A percentile compares a stretch with the other conserved stretches of the same genome.
Evolutionary conservation across 2,329 filamentous ascomycete genomes (phyloP).

Genomic region (Claviceps maximensis): DNA sequence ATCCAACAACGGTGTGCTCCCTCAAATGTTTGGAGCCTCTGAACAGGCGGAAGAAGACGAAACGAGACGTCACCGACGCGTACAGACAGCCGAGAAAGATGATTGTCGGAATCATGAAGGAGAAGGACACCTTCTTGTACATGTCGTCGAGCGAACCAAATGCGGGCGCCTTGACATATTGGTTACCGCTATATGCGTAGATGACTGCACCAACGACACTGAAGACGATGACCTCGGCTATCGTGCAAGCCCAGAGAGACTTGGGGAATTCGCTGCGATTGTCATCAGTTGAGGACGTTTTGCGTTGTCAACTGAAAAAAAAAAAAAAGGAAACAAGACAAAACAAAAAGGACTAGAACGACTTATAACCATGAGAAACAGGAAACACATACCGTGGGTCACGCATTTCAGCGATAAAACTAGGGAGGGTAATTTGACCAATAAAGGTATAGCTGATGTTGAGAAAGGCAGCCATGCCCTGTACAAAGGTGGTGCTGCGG

Average conservation of each 20-base stretch:
- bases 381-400: slow-evolving; percentile 31
- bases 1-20: slow-evolving; percentile 69
- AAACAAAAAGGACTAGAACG: too few species aligned
- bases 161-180: slow-evolving; percentile 78
- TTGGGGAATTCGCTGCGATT: slow-evolving; percentile 67
- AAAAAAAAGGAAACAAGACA: too few species aligned
- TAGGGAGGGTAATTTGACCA: slow-evolving; percentile 84
- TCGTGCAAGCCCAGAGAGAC: slow-evolving; percentile 79
- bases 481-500: slow-evolving; percentile 63
- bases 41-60: slow-evolving; percentile 85
- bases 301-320: too few species aligned
- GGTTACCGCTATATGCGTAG: slow-evolving; percentile 77
- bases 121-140: slow-evolving; percentile 81
- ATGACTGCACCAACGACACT: slow-evolving; percentile 67
- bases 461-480: slow-evolving; percentile 75
- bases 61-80: slow-evolving; percentile 77
- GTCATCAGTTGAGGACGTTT: slow-evolving; percentile 13
- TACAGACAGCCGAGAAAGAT: slow-evolving; percentile 88
- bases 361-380: too few species aligned
- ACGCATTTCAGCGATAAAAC: slow-evolving; percentile 91
- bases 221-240: slow-evolving; percentile 78
- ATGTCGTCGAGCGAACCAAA: slow-evolving; percentile 71
- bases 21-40: slow-evolving; percentile 66
- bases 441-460: slow-evolving; percentile 97
- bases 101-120: slow-evolving; percentile 89